Percentiles rank a stretch among this genome's conserved stretches.
Evolutionary conservation across 163 green algal species (phyloP).

Genomic region (Chlamydomonas reinhardtii): DNA sequence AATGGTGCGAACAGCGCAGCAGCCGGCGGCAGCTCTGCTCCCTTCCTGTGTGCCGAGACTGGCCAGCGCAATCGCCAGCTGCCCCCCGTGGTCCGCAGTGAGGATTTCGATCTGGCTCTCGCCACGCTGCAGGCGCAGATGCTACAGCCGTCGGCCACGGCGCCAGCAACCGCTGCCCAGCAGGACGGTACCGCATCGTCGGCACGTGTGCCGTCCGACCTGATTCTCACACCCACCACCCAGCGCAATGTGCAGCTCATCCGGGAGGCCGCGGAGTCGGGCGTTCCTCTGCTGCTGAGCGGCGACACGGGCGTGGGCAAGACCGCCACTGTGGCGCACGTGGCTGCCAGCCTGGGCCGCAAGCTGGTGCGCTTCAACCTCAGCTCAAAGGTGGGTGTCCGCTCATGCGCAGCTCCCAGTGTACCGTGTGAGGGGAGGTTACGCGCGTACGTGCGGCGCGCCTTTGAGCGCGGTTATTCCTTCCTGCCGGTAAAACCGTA

Average conservation of each 20-base stretch:
- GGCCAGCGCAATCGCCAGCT: background rate
- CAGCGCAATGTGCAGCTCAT: constrained; percentile 36
- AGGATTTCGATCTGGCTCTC: constrained; percentile 5
- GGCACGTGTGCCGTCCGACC: background rate
- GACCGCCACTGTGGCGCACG: constrained; percentile 50
- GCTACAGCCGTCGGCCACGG: background rate
- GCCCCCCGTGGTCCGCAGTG: background rate
- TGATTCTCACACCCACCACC: constrained; percentile 47
- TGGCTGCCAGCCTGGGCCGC: constrained; percentile 21
- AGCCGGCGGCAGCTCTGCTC: background rate
- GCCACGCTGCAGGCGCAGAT: background rate
- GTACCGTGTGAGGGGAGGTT: too few species aligned
- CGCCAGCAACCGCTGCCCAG: background rate
- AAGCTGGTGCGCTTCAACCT: constrained; percentile 57
- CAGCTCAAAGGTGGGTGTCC: background rate
- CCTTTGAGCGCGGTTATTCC: too few species aligned
- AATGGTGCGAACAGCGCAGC: background rate
- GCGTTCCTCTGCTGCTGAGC: constrained; percentile 37
- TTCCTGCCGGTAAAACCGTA: too few species aligned
- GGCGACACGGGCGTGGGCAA: constrained; percentile 60
- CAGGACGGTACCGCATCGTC: background rate
- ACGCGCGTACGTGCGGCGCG: too few species aligned
- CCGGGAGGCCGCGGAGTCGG: constrained; percentile 34
- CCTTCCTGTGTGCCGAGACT: background rate
- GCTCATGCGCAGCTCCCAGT: too few species aligned